Evolutionary conservation across 2,329 filamentous ascomycete genomes (phyloP).

Genomic region (Trichoderma polysporum): DNA sequence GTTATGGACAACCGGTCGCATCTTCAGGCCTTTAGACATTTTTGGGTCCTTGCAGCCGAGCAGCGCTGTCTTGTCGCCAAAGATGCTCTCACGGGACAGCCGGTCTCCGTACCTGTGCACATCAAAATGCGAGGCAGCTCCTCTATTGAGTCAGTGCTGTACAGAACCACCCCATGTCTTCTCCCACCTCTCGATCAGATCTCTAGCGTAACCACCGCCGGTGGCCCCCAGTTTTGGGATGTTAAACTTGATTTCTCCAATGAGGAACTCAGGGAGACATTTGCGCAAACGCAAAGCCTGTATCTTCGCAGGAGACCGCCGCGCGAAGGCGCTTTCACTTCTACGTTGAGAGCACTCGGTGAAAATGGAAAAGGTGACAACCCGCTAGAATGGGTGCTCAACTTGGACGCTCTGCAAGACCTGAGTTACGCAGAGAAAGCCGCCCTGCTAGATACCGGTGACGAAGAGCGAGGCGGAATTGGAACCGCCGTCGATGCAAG

Average conservation of each 20-base stretch:
- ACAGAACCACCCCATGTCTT: slow-evolving; percentile 57
- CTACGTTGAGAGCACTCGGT: slow-evolving; percentile 72
- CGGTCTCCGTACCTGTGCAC: slow-evolving; percentile 70
- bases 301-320: slow-evolving; percentile 70
- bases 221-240: slow-evolving; percentile 73
- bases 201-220: slow-evolving; percentile 57
- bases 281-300: slow-evolving; percentile 69
- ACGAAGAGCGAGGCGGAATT: slow-evolving; percentile 49
- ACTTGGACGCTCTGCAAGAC: slow-evolving; percentile 53
- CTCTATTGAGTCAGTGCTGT: slow-evolving; percentile 39
- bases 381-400: slow-evolving; percentile 74
- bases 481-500: slow-evolving; percentile 66
- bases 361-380: slow-evolving; percentile 34
- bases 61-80: slow-evolving; percentile 84
- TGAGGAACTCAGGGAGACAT: slow-evolving; percentile 57
- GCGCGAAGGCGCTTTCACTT: slow-evolving; percentile 67
- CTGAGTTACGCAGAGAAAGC: slow-evolving; percentile 67
- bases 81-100: slow-evolving; percentile 79
- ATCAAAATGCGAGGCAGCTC: slow-evolving; percentile 55
- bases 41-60: slow-evolving; percentile 94
- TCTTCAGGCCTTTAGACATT: slow-evolving; percentile 91
- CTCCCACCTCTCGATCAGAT: slow-evolving; percentile 66
- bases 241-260: slow-evolving; percentile 74
- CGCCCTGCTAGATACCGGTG: slow-evolving; percentile 55
- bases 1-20: slow-evolving; percentile 95